Conservation (phyloP, 352 stramenopile species). For the Globisporangium barbulae region DNA sequence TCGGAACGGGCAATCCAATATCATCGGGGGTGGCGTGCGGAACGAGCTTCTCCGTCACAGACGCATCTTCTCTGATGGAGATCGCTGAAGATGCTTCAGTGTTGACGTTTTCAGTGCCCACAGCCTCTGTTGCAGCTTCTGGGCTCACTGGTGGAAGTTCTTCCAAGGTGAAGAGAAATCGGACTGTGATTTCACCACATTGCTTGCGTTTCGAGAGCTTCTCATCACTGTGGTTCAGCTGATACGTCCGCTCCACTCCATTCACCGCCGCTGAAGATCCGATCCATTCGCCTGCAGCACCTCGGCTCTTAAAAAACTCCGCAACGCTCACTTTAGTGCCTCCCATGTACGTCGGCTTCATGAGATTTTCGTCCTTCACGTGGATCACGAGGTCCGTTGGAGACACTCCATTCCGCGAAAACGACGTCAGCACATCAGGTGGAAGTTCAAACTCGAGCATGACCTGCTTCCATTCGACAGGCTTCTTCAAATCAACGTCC, state of each 20-base stretch:
- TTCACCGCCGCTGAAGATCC: background rate
- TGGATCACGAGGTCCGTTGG: slow-evolving; percentile 28
- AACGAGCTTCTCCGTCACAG: background rate
- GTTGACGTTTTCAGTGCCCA: background rate
- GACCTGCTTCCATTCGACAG: slow-evolving; percentile 22
- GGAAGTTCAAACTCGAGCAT: slow-evolving; percentile 28
- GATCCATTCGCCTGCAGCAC: slow-evolving; percentile 3
- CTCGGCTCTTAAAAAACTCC: slow-evolving; percentile 24
- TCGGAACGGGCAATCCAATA: background rate
- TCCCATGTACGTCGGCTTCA: slow-evolving; percentile 43
- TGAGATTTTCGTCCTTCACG: slow-evolving; percentile 40
- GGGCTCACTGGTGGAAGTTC: background rate
- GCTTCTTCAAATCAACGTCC: slow-evolving; percentile 38
- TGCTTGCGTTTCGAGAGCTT: slow-evolving; percentile 34
- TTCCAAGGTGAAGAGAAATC: slow-evolving; percentile 25
- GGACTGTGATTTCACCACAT: slow-evolving; percentile 35
- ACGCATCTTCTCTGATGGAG: background rate
- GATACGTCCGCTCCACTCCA: slow-evolving; percentile 17
- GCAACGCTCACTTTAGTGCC: slow-evolving; percentile 29
- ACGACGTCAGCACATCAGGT: background rate
- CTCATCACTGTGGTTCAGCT: slow-evolving; percentile 28
- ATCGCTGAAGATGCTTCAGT: background rate
- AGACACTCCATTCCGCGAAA: slow-evolving; percentile 16
- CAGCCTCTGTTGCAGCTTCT: background rate
- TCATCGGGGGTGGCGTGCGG: background rate